Evolutionary conservation across 1,284 basidiomycete species (phyloP), one percentile per base, ranked within the genome.

Genomic region (Exobasidium rhododendri): DNA sequence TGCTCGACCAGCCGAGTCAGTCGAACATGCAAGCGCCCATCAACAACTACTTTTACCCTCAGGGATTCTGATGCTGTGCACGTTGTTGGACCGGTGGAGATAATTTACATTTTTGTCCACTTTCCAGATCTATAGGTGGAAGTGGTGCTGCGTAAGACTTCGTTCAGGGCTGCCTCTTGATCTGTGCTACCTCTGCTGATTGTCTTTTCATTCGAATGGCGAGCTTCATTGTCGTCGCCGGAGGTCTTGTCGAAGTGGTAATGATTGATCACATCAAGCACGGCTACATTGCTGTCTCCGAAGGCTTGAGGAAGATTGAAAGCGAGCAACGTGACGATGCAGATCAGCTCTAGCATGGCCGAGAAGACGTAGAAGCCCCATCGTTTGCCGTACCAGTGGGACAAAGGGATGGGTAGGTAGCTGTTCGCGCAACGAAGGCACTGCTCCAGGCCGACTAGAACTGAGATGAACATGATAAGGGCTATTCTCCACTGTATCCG

Each of bases 251-350:
- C 43, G 43, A 14, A 14, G 43, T 44, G 14, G 43, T 44, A 14
- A 14, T 44, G 14, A n/a, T 44, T 44, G 43, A 44, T 14, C 43
- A 44, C n/a, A n/a, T 14, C 14, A 14, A 44, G 22, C 14, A 44
- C 43, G 43, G 43, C 14, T 14, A n/a, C 43, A n/a, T 44, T 44
- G 43, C 43, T 44, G 43, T 44, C 43, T 44, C 43, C 43, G 43
- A 44, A 44, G 14, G 43, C 43, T 14, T 44, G 43, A 14, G 43
- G 43, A 44, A 44, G 43, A n/a, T 44, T 44, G 43, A 44, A 14
- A 14, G 22, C 14, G 43, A 44, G 22, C 14, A 44, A n/a, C 14
- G 43, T 14, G 14, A 44, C 14, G 43, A 44, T 44, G 43, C 43
- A 44, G 43, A 44, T 14, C 43, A 44, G 43, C 43, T 44, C 43